phyloP scores from a whole-genome alignment of 176 grass and related monocot species.

The Luzula sylvatica region DNA sequence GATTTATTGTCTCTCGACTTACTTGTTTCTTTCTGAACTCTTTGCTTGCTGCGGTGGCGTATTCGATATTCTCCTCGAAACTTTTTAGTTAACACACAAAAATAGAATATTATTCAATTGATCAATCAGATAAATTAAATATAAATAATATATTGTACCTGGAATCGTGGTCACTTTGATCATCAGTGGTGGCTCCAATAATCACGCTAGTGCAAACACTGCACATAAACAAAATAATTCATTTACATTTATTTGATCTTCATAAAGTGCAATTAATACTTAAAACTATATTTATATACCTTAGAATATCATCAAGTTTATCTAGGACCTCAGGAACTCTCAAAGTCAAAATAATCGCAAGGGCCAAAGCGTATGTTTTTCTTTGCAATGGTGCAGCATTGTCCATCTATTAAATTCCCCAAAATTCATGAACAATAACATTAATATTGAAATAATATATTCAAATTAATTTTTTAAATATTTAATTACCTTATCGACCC shows the following conservation, averaged over 20 bases:
- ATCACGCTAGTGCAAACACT: conserved; percentile 93
- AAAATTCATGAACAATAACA: not conserved
- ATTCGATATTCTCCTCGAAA: conserved; percentile 48
- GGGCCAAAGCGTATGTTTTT: conserved; percentile 83
- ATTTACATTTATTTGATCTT: too few species aligned
- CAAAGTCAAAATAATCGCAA: conserved; percentile 89
- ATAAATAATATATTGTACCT: conserved; percentile 31
- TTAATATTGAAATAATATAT: conserved; percentile 18
- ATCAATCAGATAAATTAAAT: not conserved
- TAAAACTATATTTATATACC: conserved; percentile 40
- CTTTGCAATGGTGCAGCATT: conserved; percentile 56
- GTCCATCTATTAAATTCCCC: conserved; percentile 66
- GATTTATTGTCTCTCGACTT: too few species aligned
- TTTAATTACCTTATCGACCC: conserved; percentile 76
- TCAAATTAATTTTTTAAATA: not conserved
- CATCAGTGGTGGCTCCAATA: conserved; percentile 51
- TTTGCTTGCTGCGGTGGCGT: conserved; percentile 48
- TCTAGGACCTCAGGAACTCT: conserved; percentile 79
- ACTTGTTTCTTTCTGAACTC: conserved; percentile 81
- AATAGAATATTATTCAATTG: conserved; percentile 1
- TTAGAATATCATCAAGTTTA: conserved; percentile 97
- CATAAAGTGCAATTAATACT: not conserved
- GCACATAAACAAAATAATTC: conserved; percentile 21
- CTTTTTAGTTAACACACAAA: conserved; percentile 27
- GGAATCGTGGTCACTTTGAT: conserved; percentile 56